Conservation (phyloP, 208 protist genomes). For the Acanthamoeba castellanii region DNA sequence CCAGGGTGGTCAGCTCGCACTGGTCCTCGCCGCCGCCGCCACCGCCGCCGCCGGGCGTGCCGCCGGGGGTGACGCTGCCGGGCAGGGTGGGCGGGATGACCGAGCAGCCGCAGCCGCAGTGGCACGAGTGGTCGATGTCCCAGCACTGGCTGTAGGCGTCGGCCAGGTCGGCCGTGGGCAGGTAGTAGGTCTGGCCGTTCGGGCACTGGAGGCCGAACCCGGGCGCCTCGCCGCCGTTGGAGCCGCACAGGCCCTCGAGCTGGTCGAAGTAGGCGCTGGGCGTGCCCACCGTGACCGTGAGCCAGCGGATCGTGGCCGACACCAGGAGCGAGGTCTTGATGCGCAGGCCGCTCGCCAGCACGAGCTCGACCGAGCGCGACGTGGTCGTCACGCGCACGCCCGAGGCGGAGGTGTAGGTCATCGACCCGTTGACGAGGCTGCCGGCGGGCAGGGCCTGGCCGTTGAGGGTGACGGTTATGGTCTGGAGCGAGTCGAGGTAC, state of each 20-base stretch:
- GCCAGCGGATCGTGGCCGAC: neutral
- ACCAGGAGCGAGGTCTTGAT: slow-evolving; percentile 25
- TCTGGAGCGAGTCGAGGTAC: neutral
- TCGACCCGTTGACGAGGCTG: neutral
- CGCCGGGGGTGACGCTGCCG: slow-evolving; percentile 34
- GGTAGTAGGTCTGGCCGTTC: neutral
- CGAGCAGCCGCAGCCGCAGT: slow-evolving; percentile 29
- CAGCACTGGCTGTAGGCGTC: neutral
- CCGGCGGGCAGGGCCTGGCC: neutral
- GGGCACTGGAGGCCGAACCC: slow-evolving; percentile 52
- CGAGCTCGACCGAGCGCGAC: neutral
- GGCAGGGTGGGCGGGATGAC: slow-evolving; percentile 8
- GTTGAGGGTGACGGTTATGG: neutral
- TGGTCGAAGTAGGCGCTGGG: slow-evolving; percentile 29
- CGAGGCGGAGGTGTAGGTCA: neutral
- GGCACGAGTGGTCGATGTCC: slow-evolving; percentile 24
- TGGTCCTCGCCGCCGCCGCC: neutral
- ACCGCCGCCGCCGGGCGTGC: slow-evolving; percentile 18
- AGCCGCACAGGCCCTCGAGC: slow-evolving; percentile 45
- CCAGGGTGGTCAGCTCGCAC: slow-evolving; percentile 19
- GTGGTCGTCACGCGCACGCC: neutral
- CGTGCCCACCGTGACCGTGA: slow-evolving; percentile 38
- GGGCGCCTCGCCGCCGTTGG: neutral
- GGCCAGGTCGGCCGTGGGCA: neutral
- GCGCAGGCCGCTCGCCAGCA: slow-evolving; percentile 24